These are phyloP conservation scores for Magnolia sinica DNA, from an alignment of 164 flowering plant genomes.

Conservation along the genomic window DNA sequence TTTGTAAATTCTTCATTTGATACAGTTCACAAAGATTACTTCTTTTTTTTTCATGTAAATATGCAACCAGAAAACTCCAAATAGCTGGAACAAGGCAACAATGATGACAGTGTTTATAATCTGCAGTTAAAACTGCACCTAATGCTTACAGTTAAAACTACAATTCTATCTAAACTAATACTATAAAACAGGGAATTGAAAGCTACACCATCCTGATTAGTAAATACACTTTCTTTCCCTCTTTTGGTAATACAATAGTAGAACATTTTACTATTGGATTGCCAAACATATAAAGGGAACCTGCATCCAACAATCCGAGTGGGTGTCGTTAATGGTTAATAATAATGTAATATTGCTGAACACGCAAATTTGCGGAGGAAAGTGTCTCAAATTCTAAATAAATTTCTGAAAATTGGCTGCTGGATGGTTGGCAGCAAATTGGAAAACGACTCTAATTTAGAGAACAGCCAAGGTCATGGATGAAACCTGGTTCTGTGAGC, in stretches of 20 bases:
- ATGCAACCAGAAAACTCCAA: too few relatives aligned
- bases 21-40: not conserved
- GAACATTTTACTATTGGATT: not conserved
- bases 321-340: not conserved
- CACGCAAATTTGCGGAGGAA: not conserved
- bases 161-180: not conserved
- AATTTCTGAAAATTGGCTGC: too few relatives aligned
- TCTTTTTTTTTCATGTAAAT: too few relatives aligned
- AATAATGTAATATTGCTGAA: not conserved
- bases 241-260: too few relatives aligned
- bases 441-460: not conserved
- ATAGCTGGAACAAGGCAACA: too few relatives aligned
- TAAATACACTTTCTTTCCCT: too few relatives aligned
- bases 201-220: too few relatives aligned
- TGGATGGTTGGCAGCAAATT: not conserved
- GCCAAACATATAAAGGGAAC: not conserved
- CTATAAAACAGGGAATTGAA: not conserved
- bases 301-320: not conserved
- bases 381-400: not conserved
- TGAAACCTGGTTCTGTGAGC: conserved; percentile 70
- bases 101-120: not conserved
- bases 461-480: not conserved
- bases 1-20: not conserved
- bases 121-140: not conserved
- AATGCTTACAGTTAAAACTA: not conserved